phyloP scores from a whole-genome alignment of 78 protist genomes.

The slime mould (Dictyostelium discoideum) region DNA sequence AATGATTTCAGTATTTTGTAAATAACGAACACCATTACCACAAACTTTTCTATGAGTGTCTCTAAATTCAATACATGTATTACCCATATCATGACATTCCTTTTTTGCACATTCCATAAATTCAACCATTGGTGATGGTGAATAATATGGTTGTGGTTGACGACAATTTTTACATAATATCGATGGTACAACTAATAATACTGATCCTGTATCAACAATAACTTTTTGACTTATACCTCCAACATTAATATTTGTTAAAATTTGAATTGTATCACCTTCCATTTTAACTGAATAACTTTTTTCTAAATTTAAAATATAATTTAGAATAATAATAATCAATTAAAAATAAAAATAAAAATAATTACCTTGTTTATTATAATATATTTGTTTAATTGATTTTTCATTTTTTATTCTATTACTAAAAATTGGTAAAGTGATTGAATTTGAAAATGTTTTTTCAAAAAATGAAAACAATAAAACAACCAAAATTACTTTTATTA shows the following conservation, averaged over 20 bases:
- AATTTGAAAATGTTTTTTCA: slow-evolving; percentile 3
- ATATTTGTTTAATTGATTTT: neutral
- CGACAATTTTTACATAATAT: slow-evolving; percentile 16
- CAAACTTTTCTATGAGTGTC: neutral
- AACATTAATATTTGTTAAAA: slow-evolving; percentile 48
- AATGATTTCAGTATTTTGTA: slow-evolving; percentile 33
- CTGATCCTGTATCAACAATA: slow-evolving; percentile 52
- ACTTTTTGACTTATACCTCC: slow-evolving; percentile 52
- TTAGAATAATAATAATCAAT: neutral
- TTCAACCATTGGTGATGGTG: neutral
- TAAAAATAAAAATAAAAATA: too few species aligned
- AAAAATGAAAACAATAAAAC: neutral
- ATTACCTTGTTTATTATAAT: neutral
- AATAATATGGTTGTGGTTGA: slow-evolving; percentile 47
- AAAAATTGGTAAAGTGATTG: neutral
- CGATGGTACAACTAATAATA: slow-evolving; percentile 46
- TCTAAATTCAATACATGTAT: slow-evolving; percentile 19
- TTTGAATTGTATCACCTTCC: slow-evolving; percentile 63
- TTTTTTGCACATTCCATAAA: slow-evolving; percentile 10
- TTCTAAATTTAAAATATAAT: neutral
- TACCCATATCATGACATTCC: slow-evolving; percentile 4
- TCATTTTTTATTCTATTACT: neutral
- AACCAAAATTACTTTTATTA: neutral
- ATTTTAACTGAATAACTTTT: slow-evolving; percentile 17
- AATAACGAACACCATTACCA: slow-evolving; percentile 24